These are phyloP conservation scores for Dichotomocladium elegans DNA, from an alignment of 371 early-diverging fungal genomes.

Conservation along the genomic window DNA sequence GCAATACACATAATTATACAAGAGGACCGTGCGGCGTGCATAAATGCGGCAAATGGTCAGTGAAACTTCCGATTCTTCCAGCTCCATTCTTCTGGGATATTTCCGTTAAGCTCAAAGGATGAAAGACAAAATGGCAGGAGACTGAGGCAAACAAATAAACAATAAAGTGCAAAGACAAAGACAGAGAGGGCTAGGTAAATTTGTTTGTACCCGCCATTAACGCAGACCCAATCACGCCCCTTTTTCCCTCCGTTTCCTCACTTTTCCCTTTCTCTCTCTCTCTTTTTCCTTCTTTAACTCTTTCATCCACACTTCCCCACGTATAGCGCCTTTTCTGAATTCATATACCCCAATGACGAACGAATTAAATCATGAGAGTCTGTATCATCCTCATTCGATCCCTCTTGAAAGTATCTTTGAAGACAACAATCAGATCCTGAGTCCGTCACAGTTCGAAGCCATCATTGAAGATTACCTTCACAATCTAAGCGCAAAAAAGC, in stretches of 20 bases:
- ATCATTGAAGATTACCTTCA: slow-evolving; percentile 47
- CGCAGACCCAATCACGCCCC: background rate
- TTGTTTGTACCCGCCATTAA: background rate
- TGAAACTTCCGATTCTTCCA: background rate
- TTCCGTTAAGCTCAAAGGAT: background rate
- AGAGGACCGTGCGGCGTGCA: background rate
- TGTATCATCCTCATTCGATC: no score
- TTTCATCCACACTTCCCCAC: background rate
- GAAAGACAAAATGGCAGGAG: background rate
- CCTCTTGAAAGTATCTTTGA: slow-evolving; percentile 9
- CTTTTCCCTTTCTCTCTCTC: background rate
- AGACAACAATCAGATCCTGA: slow-evolving; percentile 35
- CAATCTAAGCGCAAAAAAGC: slow-evolving; percentile 52
- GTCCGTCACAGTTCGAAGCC: slow-evolving; percentile 24
- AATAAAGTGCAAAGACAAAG: slow-evolving; percentile 2
- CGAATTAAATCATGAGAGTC: background rate
- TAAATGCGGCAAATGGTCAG: background rate
- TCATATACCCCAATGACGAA: background rate
- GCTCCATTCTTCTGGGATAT: background rate
- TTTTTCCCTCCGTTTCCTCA: background rate
- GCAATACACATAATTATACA: background rate
- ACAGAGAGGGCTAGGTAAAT: background rate
- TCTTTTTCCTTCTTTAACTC: background rate
- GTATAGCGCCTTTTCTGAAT: background rate
- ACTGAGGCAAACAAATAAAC: no score